Evolutionary conservation across 176 grass and related monocot species (phyloP).

Genomic region (Aegilops longissima): DNA sequence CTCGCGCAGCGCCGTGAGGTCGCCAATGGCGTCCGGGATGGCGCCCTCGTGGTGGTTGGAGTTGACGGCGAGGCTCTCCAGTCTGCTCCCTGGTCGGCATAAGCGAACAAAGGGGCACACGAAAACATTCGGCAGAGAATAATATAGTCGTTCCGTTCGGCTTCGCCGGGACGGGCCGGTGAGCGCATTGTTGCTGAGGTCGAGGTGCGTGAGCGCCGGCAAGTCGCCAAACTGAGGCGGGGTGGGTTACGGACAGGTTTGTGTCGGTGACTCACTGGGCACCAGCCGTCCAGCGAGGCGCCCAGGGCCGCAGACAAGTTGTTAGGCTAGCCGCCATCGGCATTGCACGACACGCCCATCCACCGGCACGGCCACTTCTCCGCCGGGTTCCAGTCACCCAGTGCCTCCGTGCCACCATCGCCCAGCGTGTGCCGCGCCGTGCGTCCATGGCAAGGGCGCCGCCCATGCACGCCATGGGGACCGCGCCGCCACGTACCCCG

Average conservation of each 20-base stretch:
- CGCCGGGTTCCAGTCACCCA: conserved; percentile 44
- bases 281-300: background rate
- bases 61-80: too few relatives aligned
- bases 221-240: conserved; percentile 47
- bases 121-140: too few relatives aligned
- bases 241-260: conserved; percentile 60
- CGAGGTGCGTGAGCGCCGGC: conserved; percentile 43
- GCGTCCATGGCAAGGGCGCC: conserved; percentile 48
- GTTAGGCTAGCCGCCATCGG: conserved; percentile 13
- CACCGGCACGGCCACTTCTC: conserved; percentile 48
- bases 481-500: too few relatives aligned
- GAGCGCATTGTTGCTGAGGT: conserved; percentile 71
- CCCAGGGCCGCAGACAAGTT: too few relatives aligned
- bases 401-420: background rate
- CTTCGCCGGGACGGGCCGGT: too few relatives aligned
- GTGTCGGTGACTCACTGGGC: background rate
- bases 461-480: too few relatives aligned
- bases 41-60: too few relatives aligned
- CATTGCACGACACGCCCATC: conserved; percentile 63
- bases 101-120: too few relatives aligned
- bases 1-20: too few relatives aligned
- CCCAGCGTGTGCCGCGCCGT: conserved; percentile 9
- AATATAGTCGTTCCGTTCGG: too few relatives aligned
- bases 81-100: too few relatives aligned
- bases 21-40: too few relatives aligned